Evolutionary conservation across 306 rosid genomes (phyloP), one percentile per base, ranked within the genome.

Genomic region (Rubus idaeus): DNA sequence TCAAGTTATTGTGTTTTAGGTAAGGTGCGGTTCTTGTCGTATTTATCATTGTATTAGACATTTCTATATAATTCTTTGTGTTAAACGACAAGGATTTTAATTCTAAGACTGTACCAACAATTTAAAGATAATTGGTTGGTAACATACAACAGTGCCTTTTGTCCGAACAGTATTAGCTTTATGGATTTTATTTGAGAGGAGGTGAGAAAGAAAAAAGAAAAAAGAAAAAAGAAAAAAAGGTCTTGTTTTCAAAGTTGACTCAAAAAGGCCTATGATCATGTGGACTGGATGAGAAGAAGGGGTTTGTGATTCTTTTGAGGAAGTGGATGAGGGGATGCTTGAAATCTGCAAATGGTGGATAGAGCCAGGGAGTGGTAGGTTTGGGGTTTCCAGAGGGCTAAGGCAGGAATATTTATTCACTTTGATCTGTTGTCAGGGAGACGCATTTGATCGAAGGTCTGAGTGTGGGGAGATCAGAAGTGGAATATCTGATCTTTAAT

Each of bases 1-100:
- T n/a, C 86, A 37, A 71, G 50, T 66, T 62, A 50, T 73, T 89
- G 97, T 86, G 62, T 72, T 81, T 76, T 86, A 86, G 97, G 93
- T 91, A 84, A 81, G 81, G 81, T 37, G 61, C n/a, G 64, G 64
- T 69, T 52, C 23, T 16, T 69, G 26, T 72, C 51, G 17, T 10
- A 52, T 66, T 76, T 47, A 37, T 65, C 60, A 35, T 56, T 56
- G 37, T 18, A 6, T 55, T 10, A 65, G 39, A 10, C 26, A 3
- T 5, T 18, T 52, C 42, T 23, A 10, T 70, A n/a, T 8, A 47
- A 14, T 74, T 17, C 52, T 23, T 42, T n/a, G 12, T 72, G 68
- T 17, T 50, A 44, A 58, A 13, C 16, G 10, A 58, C 56, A 46
- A 45, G 55, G 23, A 40, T n/a, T 46, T 46, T 26, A 12, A 18